These are phyloP conservation scores for Aspergillus sp. DNA, from an alignment of 2,329 filamentous ascomycete species.

Conservation along the genomic window DNA sequence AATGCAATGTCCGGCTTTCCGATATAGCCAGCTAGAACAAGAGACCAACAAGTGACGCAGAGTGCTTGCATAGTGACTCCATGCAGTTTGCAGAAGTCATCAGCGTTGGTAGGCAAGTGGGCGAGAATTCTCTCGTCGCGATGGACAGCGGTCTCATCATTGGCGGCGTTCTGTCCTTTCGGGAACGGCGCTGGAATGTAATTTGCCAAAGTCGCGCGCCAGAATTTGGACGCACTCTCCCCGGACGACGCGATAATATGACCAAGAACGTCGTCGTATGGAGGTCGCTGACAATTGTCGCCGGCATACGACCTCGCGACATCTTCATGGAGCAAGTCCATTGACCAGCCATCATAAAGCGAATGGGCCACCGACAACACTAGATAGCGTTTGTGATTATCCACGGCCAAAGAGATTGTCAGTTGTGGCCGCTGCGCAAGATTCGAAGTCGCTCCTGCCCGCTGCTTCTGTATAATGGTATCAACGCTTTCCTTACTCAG, in stretches of 20 bases:
- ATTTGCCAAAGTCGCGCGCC: slow-evolving; percentile 58
- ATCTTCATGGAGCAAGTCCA: slow-evolving; percentile 63
- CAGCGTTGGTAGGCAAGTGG: slow-evolving; percentile 35
- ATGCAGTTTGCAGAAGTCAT: slow-evolving; percentile 53
- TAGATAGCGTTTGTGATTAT: slow-evolving; percentile 32
- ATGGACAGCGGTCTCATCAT: slow-evolving; percentile 12
- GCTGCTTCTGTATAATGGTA: slow-evolving; percentile 13
- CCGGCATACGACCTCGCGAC: slow-evolving; percentile 56
- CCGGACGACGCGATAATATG: slow-evolving; percentile 42
- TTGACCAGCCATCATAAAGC: slow-evolving; percentile 81
- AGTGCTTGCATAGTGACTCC: slow-evolving; percentile 68
- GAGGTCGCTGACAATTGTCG: slow-evolving; percentile 32
- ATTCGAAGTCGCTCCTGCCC: slow-evolving; percentile 4
- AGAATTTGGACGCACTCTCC: slow-evolving; percentile 52
- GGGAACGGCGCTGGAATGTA: slow-evolving; percentile 36
- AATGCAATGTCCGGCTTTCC: slow-evolving; percentile 66
- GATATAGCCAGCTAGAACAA: slow-evolving; percentile 56
- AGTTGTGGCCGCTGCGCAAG: slow-evolving; percentile 17
- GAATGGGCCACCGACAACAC: slow-evolving; percentile 72
- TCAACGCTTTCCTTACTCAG: slow-evolving; percentile 13
- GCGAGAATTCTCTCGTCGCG: slow-evolving; percentile 17
- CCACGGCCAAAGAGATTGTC: slow-evolving; percentile 29
- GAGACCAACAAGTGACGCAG: slow-evolving; percentile 66
- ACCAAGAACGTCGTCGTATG: slow-evolving; percentile 47
- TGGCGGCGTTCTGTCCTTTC: slow-evolving; percentile 10